Percentiles rank a stretch among this genome's conserved stretches.
These are phyloP conservation scores for Salix brachista DNA, from an alignment of 345 rosid species.

Conservation along the genomic window DNA sequence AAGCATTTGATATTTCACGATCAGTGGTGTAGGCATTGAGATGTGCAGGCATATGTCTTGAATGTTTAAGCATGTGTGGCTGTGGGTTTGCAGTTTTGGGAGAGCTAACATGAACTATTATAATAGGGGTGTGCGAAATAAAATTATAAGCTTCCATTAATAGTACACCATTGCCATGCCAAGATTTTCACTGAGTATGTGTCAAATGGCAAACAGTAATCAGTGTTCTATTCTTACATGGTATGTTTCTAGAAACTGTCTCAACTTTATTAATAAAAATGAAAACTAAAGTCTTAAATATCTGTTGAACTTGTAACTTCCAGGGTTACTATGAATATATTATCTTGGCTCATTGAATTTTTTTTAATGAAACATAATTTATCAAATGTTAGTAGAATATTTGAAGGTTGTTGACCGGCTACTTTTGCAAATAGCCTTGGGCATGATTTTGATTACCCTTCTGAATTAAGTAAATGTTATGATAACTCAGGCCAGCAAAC, in stretches of 20 bases:
- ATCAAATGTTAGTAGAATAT: neutral
- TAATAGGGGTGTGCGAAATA: neutral
- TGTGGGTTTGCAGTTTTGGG: neutral
- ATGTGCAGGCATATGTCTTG: neutral
- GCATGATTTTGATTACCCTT: neutral
- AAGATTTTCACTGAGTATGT: neutral
- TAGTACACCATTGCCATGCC: neutral
- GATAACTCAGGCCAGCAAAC: neutral
- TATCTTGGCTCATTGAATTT: neutral
- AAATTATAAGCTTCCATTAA: neutral
- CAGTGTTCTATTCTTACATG: neutral
- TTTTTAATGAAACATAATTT: neutral
- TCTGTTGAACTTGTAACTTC: neutral
- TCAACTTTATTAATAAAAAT: slow-evolving; percentile 1
- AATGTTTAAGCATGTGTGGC: neutral
- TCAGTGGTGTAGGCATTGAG: neutral
- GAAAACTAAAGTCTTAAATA: neutral
- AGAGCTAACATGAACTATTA: neutral
- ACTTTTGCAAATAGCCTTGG: neutral
- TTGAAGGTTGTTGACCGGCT: neutral
- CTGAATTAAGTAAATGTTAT: neutral
- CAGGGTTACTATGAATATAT: neutral
- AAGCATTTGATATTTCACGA: too few relatives aligned
- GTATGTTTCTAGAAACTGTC: neutral
- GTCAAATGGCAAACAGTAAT: neutral